Evolutionary conservation across 2,329 filamentous ascomycete genomes (phyloP), one percentile per base, ranked within the genome.

Genomic region (Venturia oleaginea): DNA sequence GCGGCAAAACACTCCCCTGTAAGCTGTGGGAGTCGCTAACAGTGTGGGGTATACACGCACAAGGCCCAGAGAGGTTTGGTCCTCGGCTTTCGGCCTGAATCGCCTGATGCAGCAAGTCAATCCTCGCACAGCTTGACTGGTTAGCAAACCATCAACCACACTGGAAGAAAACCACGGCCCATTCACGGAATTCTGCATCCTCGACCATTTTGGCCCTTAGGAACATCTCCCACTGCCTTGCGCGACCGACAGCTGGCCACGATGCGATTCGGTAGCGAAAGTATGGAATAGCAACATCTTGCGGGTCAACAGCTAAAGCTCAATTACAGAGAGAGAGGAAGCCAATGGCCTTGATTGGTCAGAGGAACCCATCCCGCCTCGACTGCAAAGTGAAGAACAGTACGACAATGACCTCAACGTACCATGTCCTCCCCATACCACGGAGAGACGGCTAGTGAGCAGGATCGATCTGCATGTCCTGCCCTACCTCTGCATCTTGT

Each of bases 401-500:
- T 64, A 65, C 65, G 73, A 76, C 67, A 73, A 77, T 65, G 76
- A 78, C 43, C 69, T 73, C 4, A 71, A 72, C 19, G 73, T 77
- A 22, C 67, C 69, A 15, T 82, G 80, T 67, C 80, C 80, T 10
- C 70, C 79, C 30, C 77, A 80, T 66, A 82, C 79, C 4, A 82
- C 80, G 0, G 80, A 82, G 69, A 68, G 75, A 59, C 76, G 76
- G 67, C 70, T 82, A 43, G 71, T 77, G n/a, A 69, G 71, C 37
- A 75, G 73, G 65, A 81, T 81, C 64, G 80, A 82, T 64, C 69
- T 77, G 5, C 78, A 76, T 63, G 77, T 83, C 32, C 74, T 83
- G 27, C 80, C 80, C 0, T 80, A 77, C 48, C 72, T 82, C 32
- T 80, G 78, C 65, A 76, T 82, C 66, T 74, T 83, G 67, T 82